Evolutionary conservation across 2,329 filamentous ascomycete species (phyloP), one percentile per base, ranked within the genome.

Genomic region (Fusarium sacchari): DNA sequence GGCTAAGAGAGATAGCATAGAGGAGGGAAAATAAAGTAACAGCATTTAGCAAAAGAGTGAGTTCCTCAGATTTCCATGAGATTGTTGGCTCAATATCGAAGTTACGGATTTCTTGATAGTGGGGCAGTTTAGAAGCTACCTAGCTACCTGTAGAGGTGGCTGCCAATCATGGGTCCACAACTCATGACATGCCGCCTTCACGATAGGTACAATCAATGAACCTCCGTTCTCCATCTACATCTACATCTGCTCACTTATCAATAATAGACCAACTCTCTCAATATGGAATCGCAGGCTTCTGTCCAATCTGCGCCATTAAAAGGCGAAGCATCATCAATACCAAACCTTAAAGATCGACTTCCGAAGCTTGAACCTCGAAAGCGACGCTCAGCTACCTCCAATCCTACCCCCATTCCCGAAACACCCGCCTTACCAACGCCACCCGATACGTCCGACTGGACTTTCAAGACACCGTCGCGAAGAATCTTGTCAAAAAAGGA

Each of bases 401-500:
- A 90, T 77, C 84, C 86, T 34, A 83, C 85, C 32, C 92, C 94
- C 70, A 86, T 93, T 50, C 95, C 95, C 67, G 86, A 89, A 75
- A 97, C 95, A 34, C 95, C 95, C 53, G 80, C 87, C 43, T 87
- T 98, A 14, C 91, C 94, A 39, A 82, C 90, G 52, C 91, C 92
- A 24, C 91, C 92, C 67, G 87, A 90, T 69, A 85, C 88, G 44
- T 86, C 88, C 59, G 86, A 84, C 50, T 86, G 91, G 79, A 83
- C 82, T 11, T 97, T 94, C 84, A 84, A 86, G 65, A 85, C 84
- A 11, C 96, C 96, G 2, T 89, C 87, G 18, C 89, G 95, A 68
- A 90, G 95, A 14, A 98, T 99, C 59, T 85, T 99, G 18, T 96
- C 95, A 7, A 86, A 86, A 5, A 85, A 89, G 55, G 96, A 99